Conservation (phyloP, 345 rosid genomes). For the Brassica nigra region DNA sequence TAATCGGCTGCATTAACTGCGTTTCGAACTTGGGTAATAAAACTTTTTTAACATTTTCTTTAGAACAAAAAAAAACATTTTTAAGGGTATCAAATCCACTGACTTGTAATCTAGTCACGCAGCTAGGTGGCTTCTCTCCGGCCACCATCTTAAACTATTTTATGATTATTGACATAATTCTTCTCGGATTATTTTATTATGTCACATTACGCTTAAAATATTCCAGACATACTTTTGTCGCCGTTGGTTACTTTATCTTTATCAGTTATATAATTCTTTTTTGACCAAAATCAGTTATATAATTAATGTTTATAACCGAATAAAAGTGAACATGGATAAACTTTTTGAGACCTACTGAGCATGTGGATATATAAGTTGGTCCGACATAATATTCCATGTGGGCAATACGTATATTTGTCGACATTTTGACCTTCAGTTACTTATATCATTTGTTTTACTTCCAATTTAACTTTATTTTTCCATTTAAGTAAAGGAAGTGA, state of each 20-base stretch:
- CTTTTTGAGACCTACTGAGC: conserved; percentile 32
- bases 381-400: conserved; percentile 32
- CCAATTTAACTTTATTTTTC: too few relatives aligned
- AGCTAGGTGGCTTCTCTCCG: conserved; percentile 26
- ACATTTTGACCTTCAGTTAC: conserved; percentile 4
- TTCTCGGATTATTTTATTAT: conserved; percentile 25
- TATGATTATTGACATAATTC: conserved; percentile 14
- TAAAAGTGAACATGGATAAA: conserved; percentile 28
- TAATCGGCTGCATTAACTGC: too few relatives aligned
- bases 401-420: conserved; percentile 24
- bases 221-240: conserved; percentile 35
- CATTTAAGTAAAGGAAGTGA: too few relatives aligned
- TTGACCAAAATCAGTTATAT: conserved; percentile 4
- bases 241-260: conserved; percentile 37
- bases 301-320: conserved; percentile 22
- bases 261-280: conserved; percentile 7
- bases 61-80: too few relatives aligned
- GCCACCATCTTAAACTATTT: conserved; percentile 28
- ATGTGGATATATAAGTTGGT: conserved; percentile 25
- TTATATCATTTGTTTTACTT: background rate
- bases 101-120: conserved; percentile 40
- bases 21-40: too few relatives aligned
- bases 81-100: conserved; percentile 22
- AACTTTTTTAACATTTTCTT: too few relatives aligned
- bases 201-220: conserved; percentile 17